phyloP scores from a whole-genome alignment of 345 rosid genomes.

The Arabidopsis suecica region DNA sequence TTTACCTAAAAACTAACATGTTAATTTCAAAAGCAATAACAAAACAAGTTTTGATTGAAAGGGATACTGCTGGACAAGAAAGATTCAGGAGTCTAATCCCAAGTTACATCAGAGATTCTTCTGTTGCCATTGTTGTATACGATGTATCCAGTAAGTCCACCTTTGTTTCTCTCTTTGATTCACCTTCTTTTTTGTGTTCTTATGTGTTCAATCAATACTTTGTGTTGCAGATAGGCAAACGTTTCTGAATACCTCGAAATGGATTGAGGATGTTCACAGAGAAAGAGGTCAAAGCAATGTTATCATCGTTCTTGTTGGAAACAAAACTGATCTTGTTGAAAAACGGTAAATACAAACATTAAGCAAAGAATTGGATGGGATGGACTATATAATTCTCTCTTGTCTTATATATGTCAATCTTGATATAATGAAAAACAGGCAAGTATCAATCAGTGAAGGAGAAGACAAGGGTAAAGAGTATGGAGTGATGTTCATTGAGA shows the following conservation, averaged over 20 bases:
- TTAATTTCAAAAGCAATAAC: not conserved
- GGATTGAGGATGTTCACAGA: conserved; percentile 90
- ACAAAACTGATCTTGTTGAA: conserved; percentile 92
- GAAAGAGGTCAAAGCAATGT: conserved; percentile 80
- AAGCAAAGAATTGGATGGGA: not conserved
- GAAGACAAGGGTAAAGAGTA: conserved; percentile 75
- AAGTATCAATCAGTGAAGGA: conserved; percentile 91
- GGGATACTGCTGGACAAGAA: conserved; percentile 99
- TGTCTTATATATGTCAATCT: not conserved
- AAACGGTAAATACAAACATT: conserved; percentile 51
- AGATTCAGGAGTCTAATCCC: conserved; percentile 96
- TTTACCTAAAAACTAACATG: not conserved
- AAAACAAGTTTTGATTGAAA: conserved; percentile 17
- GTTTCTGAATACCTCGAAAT: conserved; percentile 78
- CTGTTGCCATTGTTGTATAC: conserved; percentile 89
- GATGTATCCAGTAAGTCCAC: conserved; percentile 81
- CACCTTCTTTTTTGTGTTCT: not conserved
- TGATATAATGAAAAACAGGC: conserved; percentile 53
- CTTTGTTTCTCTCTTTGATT: not conserved
- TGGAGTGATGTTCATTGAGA: conserved; percentile 91
- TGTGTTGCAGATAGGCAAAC: conserved; percentile 72
- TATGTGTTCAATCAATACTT: conserved; percentile 4
- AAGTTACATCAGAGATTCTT: conserved; percentile 94
- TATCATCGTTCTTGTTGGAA: conserved; percentile 87
- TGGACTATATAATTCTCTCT: not conserved